Evolutionary conservation across 257 asterid genomes (phyloP), one percentile per base, ranked within the genome.

Genomic region (Solanum pinnatisectum): DNA sequence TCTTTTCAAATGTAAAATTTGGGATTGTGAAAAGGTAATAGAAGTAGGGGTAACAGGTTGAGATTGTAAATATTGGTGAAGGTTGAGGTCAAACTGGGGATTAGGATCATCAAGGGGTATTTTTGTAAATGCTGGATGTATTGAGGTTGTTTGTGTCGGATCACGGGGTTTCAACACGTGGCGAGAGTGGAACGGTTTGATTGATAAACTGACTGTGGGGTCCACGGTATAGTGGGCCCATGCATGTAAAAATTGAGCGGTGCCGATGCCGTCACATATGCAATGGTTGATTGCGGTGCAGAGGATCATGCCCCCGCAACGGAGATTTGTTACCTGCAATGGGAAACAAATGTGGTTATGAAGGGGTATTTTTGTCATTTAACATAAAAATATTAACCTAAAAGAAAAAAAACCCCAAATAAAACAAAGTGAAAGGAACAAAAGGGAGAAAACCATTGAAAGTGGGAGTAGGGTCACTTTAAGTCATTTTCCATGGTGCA

Each of bases 221-320:
- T 86, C 89, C 63, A 87, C 39, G 15, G 92, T 90, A 36, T 87
- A 40, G 92, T 95, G 95, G 93, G 98, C 97, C 99, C 99, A 96
- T 0, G 95, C 95, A 87, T 96, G 95, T 89, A 96, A 68, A 40
- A 96, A 96, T 30, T 95, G 98, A 3, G 99, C 94, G 3, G 98
- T 90, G 33, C 98, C 99, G 15, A 95, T 90, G 8, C 99, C 98
- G 25, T 96, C 99, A 72, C 98, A 95, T 0, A 96, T 23, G 39
- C 98, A 94, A 88, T 96, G 99, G 74, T 89, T 94, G 89, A 96
- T 93, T 67, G 96, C 96, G 49, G 93, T 92, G 92, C 97, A 92
- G 3, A 96, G 91, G 84, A 96, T 90, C 97, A 94, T 93, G 3
- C 95, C 99, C 35, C 98, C 99, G 78, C 96, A 90, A 4, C 92